Base-by-base conservation (phyloP, 2,329 filamentous ascomycete genomes). In the Diaporthe nobilis region DNA sequence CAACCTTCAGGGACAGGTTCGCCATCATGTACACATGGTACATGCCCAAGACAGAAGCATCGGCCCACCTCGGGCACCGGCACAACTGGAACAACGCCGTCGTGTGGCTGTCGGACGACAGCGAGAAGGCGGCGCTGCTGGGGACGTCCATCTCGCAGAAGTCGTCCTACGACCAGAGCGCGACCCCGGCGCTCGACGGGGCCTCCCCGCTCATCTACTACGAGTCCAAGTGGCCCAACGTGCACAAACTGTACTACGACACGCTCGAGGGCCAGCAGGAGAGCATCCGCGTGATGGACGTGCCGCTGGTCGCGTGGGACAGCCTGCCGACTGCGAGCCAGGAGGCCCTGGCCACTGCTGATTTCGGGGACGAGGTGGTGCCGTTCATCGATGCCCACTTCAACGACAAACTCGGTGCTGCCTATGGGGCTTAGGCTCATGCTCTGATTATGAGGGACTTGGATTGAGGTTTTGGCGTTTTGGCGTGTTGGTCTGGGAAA, bases 1-100 rank as follows among this genome's bases (percentile, higher is more conserved):
- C 68, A 8, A 63, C 75, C 73, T 79, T 81, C 73, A 81, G 80
- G 61, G 80, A 79, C 71, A 77, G 77, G 58, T 82, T 80, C 72
- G 82, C 77, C 76, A 80, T 83, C 71, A 82, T 83, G 82, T 83
- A 83, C 77, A 77, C 80, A 25, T 83, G 80, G 81, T 86, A 86
- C 78, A 82, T 85, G 80, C 85, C 85, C 67, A 87, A 87, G 80
- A 85, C 86, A 70, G 80, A 82, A 53, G 84, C 85, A 1, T 83
- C 80, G 0, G 51, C 75, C 8, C 83, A 83, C 8, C 76, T 83
- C 5, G 83, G 82, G 55, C 83, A 85, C 78, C 82, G 83, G 20
- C 82, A 85, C 79, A 83, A 84, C 76, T 85, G 83, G 83, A 83
- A 85, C 78, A 78, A 77, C 73, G 77, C 78, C 73, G 80, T 84